Evolutionary conservation across 176 grass and related monocot genomes (phyloP).

Genomic region (Ananas comosus): DNA sequence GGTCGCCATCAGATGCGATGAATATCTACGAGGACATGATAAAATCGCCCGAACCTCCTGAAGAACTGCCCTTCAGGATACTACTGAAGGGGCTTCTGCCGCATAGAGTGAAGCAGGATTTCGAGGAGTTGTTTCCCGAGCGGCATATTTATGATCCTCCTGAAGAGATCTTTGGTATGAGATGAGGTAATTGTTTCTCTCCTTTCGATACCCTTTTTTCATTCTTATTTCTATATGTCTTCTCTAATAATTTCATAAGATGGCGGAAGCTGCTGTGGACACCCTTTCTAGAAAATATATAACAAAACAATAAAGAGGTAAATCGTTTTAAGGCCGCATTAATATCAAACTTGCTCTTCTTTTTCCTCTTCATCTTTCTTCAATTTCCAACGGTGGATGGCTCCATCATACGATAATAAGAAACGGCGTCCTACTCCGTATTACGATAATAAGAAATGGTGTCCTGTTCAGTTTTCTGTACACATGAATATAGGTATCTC

Average conservation of each 20-base stretch:
- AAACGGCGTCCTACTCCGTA: background rate
- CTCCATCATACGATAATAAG: background rate
- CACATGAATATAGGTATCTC: background rate
- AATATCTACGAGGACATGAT: constrained; percentile 94
- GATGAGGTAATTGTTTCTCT: constrained; percentile 24
- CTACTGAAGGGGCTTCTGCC: constrained; percentile 88
- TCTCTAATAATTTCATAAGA: background rate
- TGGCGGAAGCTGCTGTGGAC: too few species aligned
- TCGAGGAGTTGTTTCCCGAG: constrained; percentile 87
- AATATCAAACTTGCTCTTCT: background rate
- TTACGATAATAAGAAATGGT: background rate
- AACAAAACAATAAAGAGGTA: too few species aligned
- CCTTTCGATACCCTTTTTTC: background rate
- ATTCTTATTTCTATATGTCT: background rate
- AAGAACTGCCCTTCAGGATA: constrained; percentile 84
- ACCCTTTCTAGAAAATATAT: too few species aligned
- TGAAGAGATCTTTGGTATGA: constrained; percentile 87
- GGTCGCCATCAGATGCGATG: constrained; percentile 92
- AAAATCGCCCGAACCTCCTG: constrained; percentile 69
- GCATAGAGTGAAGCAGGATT: constrained; percentile 90
- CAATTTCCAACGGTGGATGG: background rate
- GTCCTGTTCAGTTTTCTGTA: background rate
- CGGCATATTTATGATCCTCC: constrained; percentile 94
- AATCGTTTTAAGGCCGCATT: background rate
- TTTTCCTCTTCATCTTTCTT: background rate